These are phyloP conservation scores for Nemania sp. DNA, from an alignment of 2,329 filamentous ascomycete genomes.

Conservation along the genomic window DNA sequence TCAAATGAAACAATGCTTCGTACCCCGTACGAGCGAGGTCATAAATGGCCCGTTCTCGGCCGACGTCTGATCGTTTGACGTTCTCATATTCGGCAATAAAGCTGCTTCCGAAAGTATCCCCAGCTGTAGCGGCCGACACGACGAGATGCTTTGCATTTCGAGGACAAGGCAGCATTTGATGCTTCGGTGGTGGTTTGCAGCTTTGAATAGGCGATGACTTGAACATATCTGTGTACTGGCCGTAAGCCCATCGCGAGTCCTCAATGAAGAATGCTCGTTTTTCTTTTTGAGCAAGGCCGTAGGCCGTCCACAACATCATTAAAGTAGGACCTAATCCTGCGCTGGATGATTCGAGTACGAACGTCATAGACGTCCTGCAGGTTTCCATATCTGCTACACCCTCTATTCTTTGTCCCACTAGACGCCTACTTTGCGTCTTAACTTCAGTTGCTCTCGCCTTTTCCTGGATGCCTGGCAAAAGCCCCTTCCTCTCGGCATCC, in stretches of 20 bases:
- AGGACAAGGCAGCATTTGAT: slow-evolving; percentile 84
- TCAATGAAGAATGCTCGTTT: slow-evolving; percentile 85
- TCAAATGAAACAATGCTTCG: slow-evolving; percentile 78
- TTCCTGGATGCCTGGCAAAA: slow-evolving; percentile 64
- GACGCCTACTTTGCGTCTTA: slow-evolving; percentile 47
- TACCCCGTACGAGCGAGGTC: slow-evolving; percentile 77
- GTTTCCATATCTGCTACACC: slow-evolving; percentile 62
- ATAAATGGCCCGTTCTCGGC: slow-evolving; percentile 72
- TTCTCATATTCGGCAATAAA: slow-evolving; percentile 67
- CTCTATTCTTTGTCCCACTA: slow-evolving; percentile 63
- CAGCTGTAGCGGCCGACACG: slow-evolving; percentile 75
- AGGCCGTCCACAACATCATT: slow-evolving; percentile 85
- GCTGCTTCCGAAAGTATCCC: slow-evolving; percentile 71
- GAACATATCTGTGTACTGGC: slow-evolving; percentile 80
- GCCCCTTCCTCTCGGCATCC: slow-evolving; percentile 74
- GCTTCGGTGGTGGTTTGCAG: slow-evolving; percentile 78
- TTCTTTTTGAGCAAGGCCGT: slow-evolving; percentile 81
- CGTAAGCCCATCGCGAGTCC: slow-evolving; percentile 86
- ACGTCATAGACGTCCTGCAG: slow-evolving; percentile 80
- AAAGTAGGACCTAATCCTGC: slow-evolving; percentile 82
- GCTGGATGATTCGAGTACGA: slow-evolving; percentile 78
- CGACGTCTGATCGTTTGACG: slow-evolving; percentile 60
- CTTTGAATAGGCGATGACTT: slow-evolving; percentile 70
- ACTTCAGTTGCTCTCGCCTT: slow-evolving; percentile 55
- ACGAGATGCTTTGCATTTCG: slow-evolving; percentile 80